Percentiles rank a stretch among this genome's conserved stretches.
These are phyloP conservation scores for Candida stauntonica DNA, from an alignment of 805 yeast genomes.

Conservation along the genomic window DNA sequence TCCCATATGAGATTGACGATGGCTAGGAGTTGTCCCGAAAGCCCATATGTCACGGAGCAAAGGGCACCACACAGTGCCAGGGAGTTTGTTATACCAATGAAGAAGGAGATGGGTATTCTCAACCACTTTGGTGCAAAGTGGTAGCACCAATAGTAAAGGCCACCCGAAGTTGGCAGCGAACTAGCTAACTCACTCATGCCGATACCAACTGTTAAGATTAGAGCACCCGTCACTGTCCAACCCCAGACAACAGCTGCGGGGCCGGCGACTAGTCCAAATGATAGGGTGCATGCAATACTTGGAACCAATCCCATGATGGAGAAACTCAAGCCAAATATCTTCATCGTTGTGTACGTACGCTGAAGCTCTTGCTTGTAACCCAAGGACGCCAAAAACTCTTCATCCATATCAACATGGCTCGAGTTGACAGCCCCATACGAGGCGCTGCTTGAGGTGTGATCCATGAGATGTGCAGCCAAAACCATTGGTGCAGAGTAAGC, in stretches of 20 bases:
- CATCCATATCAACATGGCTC: conserved; percentile 10
- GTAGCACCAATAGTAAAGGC: conserved; percentile 59
- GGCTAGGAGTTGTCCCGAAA: conserved; percentile 51
- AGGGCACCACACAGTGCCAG: conserved; percentile 59
- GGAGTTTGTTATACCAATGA: conserved; percentile 64
- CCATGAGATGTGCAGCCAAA: no score
- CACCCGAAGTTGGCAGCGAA: conserved; percentile 68
- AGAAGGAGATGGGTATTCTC: conserved; percentile 47
- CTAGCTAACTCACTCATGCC: conserved; percentile 60
- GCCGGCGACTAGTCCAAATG: conserved; percentile 50
- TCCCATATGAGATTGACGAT: conserved; percentile 39
- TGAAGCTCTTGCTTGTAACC: conserved; percentile 66
- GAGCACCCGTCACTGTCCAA: conserved; percentile 54
- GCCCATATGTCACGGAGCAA: conserved; percentile 63
- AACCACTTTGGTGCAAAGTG: conserved; percentile 51
- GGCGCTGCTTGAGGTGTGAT: conserved; percentile 3
- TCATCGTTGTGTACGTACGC: conserved; percentile 51
- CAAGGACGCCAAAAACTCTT: conserved; percentile 29
- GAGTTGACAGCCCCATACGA: not conserved
- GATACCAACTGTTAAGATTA: conserved; percentile 49
- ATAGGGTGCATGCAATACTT: conserved; percentile 48
- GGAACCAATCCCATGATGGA: conserved; percentile 64
- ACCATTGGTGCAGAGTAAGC: no score
- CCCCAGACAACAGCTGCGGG: conserved; percentile 62
- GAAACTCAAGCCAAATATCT: conserved; percentile 64